These are phyloP conservation scores for Trichophyton rubrum DNA, from an alignment of 2,329 filamentous ascomycete genomes.

Conservation along the genomic window DNA sequence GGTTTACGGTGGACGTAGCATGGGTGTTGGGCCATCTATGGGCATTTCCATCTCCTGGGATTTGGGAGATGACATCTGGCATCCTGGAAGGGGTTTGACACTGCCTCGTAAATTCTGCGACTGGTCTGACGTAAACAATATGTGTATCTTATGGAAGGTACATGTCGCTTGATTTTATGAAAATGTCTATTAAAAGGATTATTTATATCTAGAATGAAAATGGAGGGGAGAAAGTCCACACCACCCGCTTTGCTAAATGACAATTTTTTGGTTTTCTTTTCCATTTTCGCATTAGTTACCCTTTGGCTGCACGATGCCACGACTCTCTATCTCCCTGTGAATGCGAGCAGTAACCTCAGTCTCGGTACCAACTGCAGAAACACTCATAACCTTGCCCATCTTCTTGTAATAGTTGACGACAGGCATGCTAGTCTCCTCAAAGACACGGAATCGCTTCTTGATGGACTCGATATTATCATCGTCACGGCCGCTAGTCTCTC, in stretches of 20 bases:
- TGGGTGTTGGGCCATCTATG: not conserved
- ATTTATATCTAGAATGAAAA: not conserved
- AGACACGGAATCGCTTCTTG: slow-evolving; percentile 88
- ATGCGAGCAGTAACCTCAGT: slow-evolving; percentile 52
- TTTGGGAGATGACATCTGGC: too few species aligned
- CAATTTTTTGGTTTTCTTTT: not conserved
- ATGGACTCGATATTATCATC: slow-evolving; percentile 96
- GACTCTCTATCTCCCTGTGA: slow-evolving; percentile 34
- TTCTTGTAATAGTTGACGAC: slow-evolving; percentile 75
- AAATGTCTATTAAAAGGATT: not conserved
- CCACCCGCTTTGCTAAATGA: not conserved
- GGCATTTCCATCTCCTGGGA: not conserved
- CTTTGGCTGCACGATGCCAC: slow-evolving; percentile 26
- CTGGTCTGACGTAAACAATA: not conserved
- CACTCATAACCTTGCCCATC: slow-evolving; percentile 65
- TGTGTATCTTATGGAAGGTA: not conserved
- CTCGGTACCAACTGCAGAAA: slow-evolving; percentile 57
- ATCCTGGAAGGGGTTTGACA: too few species aligned
- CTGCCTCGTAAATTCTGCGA: too few species aligned
- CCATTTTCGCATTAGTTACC: slow-evolving; percentile 3
- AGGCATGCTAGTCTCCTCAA: slow-evolving; percentile 94
- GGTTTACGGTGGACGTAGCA: not conserved
- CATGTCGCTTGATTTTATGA: not conserved
- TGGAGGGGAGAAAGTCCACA: slow-evolving; percentile 1
- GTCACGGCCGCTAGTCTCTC: slow-evolving; percentile 78